A percentile compares a stretch with the other conserved stretches of the same genome.
These are phyloP conservation scores for Pneumocystis murina DNA, from an alignment of 1,139 yeast species.

Conservation along the genomic window DNA sequence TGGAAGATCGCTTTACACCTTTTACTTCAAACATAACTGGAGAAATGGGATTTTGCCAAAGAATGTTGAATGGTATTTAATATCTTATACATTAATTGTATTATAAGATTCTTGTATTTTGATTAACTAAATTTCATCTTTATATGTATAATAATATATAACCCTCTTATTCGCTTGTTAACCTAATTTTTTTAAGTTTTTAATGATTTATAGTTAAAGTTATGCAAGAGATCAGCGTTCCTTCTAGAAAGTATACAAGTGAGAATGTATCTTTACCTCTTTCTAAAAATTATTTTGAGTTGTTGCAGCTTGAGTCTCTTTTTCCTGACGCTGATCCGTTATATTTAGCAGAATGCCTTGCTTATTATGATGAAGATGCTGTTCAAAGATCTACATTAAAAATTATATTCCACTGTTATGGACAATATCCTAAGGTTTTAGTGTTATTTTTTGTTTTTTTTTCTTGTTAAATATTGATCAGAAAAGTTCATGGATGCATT, in stretches of 20 bases:
- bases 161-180: too few relatives aligned
- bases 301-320: background rate
- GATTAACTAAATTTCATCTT: background rate
- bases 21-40: background rate
- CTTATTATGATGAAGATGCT: background rate
- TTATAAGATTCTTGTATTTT: background rate
- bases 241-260: background rate
- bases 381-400: background rate
- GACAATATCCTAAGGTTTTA: background rate
- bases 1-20: constrained; percentile 10
- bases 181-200: background rate
- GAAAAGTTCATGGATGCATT: background rate
- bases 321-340: background rate
- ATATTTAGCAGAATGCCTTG: background rate
- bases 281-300: background rate
- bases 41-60: background rate
- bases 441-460: background rate
- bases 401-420: background rate
- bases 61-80: background rate
- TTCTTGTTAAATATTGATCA: background rate
- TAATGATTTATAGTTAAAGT: background rate
- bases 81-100: background rate
- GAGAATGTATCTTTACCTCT: background rate
- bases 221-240: background rate
- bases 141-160: too few relatives aligned